phyloP scores from a whole-genome alignment of 2,329 filamentous ascomycete genomes.

The Fusarium sp. region DNA sequence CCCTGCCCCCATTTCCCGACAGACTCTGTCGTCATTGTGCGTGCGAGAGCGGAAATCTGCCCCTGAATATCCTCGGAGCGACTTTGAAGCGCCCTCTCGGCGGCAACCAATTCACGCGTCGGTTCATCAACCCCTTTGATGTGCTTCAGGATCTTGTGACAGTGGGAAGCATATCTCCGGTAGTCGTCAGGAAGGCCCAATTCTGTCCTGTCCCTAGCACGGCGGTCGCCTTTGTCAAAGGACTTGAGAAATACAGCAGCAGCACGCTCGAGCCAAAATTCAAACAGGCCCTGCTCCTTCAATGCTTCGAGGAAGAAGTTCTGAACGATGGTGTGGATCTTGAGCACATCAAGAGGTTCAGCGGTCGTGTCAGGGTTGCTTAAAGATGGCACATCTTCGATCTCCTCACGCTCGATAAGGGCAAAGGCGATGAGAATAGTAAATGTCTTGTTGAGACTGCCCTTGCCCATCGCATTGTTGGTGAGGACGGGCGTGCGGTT shows the following conservation, averaged over 20 bases:
- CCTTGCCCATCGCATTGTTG: constrained; percentile 28
- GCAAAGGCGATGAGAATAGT: constrained; percentile 39
- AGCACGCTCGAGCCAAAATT: constrained; percentile 40
- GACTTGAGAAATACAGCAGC: constrained; percentile 37
- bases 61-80: constrained; percentile 34
- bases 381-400: constrained; percentile 33
- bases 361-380: constrained; percentile 19
- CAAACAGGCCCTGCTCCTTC: constrained; percentile 28
- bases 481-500: constrained; percentile 37
- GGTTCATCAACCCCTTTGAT: constrained; percentile 28
- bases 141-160: constrained; percentile 36
- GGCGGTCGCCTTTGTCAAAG: constrained; percentile 33
- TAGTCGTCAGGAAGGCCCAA: constrained; percentile 39
- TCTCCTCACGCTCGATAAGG: constrained; percentile 40
- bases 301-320: constrained; percentile 37
- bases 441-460: constrained; percentile 41
- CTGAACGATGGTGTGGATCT: constrained; percentile 38
- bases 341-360: constrained; percentile 38
- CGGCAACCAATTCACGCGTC: constrained; percentile 18
- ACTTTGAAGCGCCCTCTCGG: constrained; percentile 17
- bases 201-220: constrained; percentile 19
- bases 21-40: constrained; percentile 27
- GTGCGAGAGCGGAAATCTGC: constrained; percentile 22
- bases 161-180: constrained; percentile 35
- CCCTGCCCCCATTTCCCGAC: constrained; percentile 17